Base-by-base conservation (phyloP, 805 yeast genomes). In the Spencermartinsiella europaea region DNA sequence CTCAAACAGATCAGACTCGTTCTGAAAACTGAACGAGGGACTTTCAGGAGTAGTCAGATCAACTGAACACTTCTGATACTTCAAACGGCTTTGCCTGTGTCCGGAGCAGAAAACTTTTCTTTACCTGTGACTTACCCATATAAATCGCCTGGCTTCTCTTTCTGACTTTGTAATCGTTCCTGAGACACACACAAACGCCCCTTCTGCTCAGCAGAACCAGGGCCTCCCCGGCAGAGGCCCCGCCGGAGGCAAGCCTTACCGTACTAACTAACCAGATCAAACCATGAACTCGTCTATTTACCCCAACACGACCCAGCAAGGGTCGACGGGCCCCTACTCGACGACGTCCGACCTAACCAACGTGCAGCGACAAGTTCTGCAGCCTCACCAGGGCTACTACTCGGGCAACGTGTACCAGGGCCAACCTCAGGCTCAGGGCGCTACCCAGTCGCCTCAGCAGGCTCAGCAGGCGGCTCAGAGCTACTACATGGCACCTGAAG, bases 401-500 rank as follows among this genome's bases (percentile, higher is more conserved):
- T 16, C 38, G 35, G 46, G 27, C 16, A 39, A 47, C 34, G 50
- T 50, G 36, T 43, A 42, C 25, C 50, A 42, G 37, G 27, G 7
- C 28, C 47, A 37, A 36, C 35, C 20, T 20, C 54, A 45, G 33
- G 45, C 39, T 42, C 49, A 34, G 33, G 40, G 33, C 17, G 46
- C 38, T 17, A 20, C 45, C 31, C 42, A 37, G 22, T 47, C 44
- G 16, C 34, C 46, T 33, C 27, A 37, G 12, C 46, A 45, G 22
- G 47, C 47, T 34, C 54, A 33, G 15, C 49, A 44, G 27, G 52
- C 45, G 19, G 50, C 46, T 5, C 46, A 57, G 43, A 25, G 10
- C 47, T 46, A 44, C 58, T 53, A 47, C 50, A 48, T 21, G 37
- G 38, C 40, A n/a, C 46, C 44, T 33, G 40, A 21, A 3, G 46